phyloP scores from a whole-genome alignment of 1,284 basidiomycete genomes.

The Trichosporon sp. region DNA sequence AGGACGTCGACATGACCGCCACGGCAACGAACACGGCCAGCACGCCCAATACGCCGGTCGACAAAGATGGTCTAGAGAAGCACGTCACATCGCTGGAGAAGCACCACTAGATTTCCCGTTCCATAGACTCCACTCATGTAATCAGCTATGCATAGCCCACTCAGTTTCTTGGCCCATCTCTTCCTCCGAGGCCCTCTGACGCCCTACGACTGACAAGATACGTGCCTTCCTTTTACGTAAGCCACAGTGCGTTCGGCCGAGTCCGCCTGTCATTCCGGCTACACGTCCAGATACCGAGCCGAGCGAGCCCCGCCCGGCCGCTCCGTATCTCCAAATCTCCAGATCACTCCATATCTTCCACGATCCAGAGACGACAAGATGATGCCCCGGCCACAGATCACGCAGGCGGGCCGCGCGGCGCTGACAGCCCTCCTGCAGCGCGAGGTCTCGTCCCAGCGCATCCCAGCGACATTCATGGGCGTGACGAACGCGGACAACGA shows the following conservation, averaged over 20 bases:
- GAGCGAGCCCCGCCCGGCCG: background rate
- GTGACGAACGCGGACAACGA: constrained; percentile 13
- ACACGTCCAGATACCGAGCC: too few relatives aligned
- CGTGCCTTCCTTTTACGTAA: too few relatives aligned
- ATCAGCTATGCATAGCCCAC: background rate
- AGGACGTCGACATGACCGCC: background rate
- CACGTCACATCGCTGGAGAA: too few relatives aligned
- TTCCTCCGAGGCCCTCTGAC: too few relatives aligned
- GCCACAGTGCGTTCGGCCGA: too few relatives aligned
- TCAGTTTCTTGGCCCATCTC: too few relatives aligned
- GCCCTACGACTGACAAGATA: too few relatives aligned
- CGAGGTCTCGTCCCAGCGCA: background rate
- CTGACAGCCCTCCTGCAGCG: constrained; percentile 11
- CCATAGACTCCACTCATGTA: background rate
- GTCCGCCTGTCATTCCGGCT: background rate
- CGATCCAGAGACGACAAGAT: too few relatives aligned
- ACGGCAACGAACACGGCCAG: background rate
- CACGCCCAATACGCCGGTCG: background rate
- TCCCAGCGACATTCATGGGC: constrained; percentile 17
- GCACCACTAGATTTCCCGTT: background rate
- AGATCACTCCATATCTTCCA: background rate
- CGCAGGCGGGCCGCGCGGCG: constrained; percentile 3
- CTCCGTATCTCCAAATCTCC: background rate
- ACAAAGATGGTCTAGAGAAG: too few relatives aligned
- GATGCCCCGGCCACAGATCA: constrained; percentile 3